Conservation (phyloP, 2,329 filamentous ascomycete species). For the Thielaviopsis punctulata region DNA sequence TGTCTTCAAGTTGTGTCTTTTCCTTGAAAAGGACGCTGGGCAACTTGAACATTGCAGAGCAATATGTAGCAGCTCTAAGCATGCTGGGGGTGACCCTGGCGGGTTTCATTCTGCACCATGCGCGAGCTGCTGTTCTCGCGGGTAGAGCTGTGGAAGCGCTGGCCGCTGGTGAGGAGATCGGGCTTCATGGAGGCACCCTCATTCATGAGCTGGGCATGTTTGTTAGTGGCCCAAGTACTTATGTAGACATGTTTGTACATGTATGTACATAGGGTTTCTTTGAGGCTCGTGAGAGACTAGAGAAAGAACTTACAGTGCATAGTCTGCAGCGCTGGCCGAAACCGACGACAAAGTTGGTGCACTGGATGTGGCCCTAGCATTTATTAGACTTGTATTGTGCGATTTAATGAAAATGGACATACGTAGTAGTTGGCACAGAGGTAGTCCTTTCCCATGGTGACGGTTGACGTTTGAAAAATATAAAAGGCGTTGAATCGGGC, state of each 20-base stretch:
- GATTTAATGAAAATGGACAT: background rate
- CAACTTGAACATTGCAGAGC: background rate
- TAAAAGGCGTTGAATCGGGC: background rate
- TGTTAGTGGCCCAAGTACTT: too few relatives aligned
- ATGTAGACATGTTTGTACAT: too few relatives aligned
- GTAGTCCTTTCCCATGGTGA: conserved; percentile 15
- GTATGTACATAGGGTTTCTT: too few relatives aligned
- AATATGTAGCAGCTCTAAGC: background rate
- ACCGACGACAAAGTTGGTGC: conserved; percentile 18
- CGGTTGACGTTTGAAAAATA: background rate
- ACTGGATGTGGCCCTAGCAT: conserved; percentile 18
- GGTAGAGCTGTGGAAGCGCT: conserved; percentile 2
- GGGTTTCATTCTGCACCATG: background rate
- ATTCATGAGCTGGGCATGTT: conserved; percentile 1
- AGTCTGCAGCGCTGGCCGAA: conserved; percentile 19
- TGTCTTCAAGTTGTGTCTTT: background rate
- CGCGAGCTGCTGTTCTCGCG: background rate
- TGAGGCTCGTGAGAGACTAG: background rate
- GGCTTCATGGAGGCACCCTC: conserved; percentile 7
- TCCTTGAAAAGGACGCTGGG: background rate
- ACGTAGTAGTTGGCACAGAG: conserved; percentile 22
- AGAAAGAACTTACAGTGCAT: conserved; percentile 15
- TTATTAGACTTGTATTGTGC: conserved; percentile 1
- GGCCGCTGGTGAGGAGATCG: conserved; percentile 2
- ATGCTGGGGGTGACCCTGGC: background rate